phyloP scores from a whole-genome alignment of 2,329 filamentous ascomycete species.

The Plenodomus biglobosus region DNA sequence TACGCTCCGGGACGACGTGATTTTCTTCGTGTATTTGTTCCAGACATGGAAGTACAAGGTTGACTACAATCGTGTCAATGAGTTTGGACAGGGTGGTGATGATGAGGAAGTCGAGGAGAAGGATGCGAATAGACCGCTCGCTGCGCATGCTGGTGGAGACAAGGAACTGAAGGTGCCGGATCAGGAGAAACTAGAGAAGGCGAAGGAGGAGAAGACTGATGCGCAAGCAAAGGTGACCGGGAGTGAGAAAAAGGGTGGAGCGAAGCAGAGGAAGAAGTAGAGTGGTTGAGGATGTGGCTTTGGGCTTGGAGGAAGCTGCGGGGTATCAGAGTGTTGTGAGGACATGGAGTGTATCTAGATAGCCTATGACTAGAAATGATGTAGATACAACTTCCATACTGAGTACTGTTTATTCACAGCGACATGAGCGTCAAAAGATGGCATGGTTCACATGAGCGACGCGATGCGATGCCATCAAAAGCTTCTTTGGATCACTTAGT shows the following conservation, averaged over 20 bases:
- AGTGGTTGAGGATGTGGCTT: neutral
- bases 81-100: slow-evolving; percentile 98
- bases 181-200: slow-evolving; percentile 17
- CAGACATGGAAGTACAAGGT: slow-evolving; percentile 91
- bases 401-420: no score
- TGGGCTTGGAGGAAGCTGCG: neutral
- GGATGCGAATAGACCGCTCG: slow-evolving; percentile 46
- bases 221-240: slow-evolving; percentile 26
- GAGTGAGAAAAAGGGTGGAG: slow-evolving; percentile 28
- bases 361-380: no score
- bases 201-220: slow-evolving; percentile 18
- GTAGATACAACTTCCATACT: no score
- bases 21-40: slow-evolving; percentile 98
- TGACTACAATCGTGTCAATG: slow-evolving; percentile 90
- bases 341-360: neutral
- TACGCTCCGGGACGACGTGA: slow-evolving; percentile 90
- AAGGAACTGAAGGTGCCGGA: slow-evolving; percentile 29
- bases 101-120: slow-evolving; percentile 64
- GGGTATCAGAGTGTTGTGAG: neutral
- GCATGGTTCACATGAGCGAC: no score
- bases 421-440: no score
- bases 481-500: no score
- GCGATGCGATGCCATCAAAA: no score
- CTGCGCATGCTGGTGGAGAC: slow-evolving; percentile 36
- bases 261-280: slow-evolving; percentile 36